Evolutionary conservation across 1,284 basidiomycete genomes (phyloP).

Genomic region (Rhizoctonia solani): DNA sequence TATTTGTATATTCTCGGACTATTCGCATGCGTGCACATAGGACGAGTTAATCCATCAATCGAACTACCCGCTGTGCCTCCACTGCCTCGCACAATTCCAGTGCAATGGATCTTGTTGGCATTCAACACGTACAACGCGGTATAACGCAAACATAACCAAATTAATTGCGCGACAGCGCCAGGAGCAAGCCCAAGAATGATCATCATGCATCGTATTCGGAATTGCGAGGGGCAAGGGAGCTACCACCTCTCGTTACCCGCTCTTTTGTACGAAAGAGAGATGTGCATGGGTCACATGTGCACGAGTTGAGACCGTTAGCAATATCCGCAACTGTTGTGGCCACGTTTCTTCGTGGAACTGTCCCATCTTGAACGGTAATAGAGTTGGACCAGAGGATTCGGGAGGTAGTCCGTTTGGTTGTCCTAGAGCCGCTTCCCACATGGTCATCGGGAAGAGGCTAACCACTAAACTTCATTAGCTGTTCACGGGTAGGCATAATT

Average conservation of each 20-base stretch:
- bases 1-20: no score
- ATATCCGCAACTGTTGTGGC: slow-evolving; percentile 2
- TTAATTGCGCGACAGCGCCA: neutral
- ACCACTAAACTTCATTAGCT: slow-evolving; percentile 18
- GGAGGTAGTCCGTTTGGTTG: neutral
- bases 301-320: neutral
- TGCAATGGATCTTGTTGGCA: no score
- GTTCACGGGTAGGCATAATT: slow-evolving; percentile 8
- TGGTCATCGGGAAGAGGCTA: neutral
- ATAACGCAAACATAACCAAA: neutral
- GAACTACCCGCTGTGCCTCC: no score
- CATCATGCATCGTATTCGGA: slow-evolving; percentile 14
- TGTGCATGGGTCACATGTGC: neutral
- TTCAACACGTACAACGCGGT: no score
- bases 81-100: no score
- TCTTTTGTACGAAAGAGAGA: slow-evolving; percentile 16
- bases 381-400: neutral
- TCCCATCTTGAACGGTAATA: neutral
- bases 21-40: no score
- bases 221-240: slow-evolving; percentile 23
- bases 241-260: neutral
- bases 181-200: neutral
- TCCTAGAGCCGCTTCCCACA: slow-evolving; percentile 8
- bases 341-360: slow-evolving; percentile 7
- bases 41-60: no score